Percentiles rank a stretch among this genome's conserved stretches.
These are phyloP conservation scores for Hypoxylon sp. DNA, from an alignment of 2,329 filamentous ascomycete species.

Conservation along the genomic window DNA sequence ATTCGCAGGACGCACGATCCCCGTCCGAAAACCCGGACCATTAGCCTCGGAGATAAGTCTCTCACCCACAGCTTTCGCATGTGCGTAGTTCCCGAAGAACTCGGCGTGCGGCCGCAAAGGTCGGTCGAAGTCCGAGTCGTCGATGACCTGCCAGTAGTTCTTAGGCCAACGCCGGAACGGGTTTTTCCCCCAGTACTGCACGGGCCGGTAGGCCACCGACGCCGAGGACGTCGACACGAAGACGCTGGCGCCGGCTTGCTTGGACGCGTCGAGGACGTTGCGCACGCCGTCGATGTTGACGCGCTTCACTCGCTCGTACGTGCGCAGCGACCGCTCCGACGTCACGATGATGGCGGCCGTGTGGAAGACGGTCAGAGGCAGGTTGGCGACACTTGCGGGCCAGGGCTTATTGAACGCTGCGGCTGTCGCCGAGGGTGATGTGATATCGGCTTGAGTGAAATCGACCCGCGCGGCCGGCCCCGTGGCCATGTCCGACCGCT, in stretches of 20 bases:
- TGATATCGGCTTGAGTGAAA: slow-evolving; percentile 63
- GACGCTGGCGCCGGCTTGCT: slow-evolving; percentile 59
- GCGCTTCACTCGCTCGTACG: slow-evolving; percentile 58
- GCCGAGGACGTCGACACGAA: slow-evolving; percentile 65
- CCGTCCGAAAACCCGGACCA: slow-evolving; percentile 63
- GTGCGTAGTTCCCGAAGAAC: slow-evolving; percentile 64
- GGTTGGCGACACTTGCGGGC: slow-evolving; percentile 56
- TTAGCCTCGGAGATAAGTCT: slow-evolving; percentile 58
- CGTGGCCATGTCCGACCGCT: slow-evolving; percentile 57
- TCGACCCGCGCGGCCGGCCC: slow-evolving; percentile 56
- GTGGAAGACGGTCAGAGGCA: slow-evolving; percentile 66
- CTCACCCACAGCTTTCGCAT: slow-evolving; percentile 64
- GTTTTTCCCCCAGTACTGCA: slow-evolving; percentile 56
- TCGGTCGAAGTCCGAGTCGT: slow-evolving; percentile 59
- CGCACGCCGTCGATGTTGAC: slow-evolving; percentile 65
- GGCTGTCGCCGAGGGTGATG: slow-evolving; percentile 56
- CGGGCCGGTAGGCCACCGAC: slow-evolving; percentile 59
- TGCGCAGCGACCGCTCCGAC: slow-evolving; percentile 59
- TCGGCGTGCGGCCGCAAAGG: slow-evolving; percentile 57
- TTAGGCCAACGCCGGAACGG: slow-evolving; percentile 58
- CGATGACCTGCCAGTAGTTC: slow-evolving; percentile 59
- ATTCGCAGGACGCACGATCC: slow-evolving; percentile 68
- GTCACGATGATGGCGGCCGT: slow-evolving; percentile 64
- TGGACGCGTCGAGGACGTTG: slow-evolving; percentile 62
- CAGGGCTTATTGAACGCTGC: slow-evolving; percentile 62